These are phyloP conservation scores for Retiboletus fuscus DNA, from an alignment of 1,284 basidiomycete genomes.

Conservation along the genomic window DNA sequence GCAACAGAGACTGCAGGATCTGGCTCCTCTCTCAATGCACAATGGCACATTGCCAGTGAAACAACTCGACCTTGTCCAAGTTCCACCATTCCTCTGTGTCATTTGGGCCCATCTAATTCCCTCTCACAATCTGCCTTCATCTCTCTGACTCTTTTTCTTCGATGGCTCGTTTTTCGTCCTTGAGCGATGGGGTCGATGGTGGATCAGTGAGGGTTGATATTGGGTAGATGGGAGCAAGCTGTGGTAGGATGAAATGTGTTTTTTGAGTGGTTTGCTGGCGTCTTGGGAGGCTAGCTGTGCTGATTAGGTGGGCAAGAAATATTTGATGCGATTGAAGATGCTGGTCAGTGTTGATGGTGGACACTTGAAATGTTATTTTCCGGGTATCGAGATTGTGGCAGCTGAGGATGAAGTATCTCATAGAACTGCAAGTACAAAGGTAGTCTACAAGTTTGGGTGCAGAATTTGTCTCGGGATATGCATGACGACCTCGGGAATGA, in stretches of 20 bases:
- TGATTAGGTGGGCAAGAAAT: constrained; percentile 47
- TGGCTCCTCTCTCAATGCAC: constrained; percentile 75
- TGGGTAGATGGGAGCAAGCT: constrained; percentile 86
- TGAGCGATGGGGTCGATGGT: constrained; percentile 78
- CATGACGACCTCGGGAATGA: too few species aligned
- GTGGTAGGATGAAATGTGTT: constrained; percentile 87
- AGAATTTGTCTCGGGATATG: too few species aligned
- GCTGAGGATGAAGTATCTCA: constrained; percentile 83
- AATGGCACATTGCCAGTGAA: constrained; percentile 86
- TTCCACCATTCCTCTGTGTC: constrained; percentile 78
- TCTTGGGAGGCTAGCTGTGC: constrained; percentile 46
- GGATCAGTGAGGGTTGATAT: constrained; percentile 85
- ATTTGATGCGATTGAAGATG: constrained; percentile 76
- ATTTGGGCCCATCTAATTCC: constrained; percentile 56
- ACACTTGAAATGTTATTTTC: constrained; percentile 83
- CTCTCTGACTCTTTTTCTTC: constrained; percentile 77
- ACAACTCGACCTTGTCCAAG: constrained; percentile 80
- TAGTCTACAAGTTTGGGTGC: too few species aligned
- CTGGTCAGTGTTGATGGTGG: constrained; percentile 75
- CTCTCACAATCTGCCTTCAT: constrained; percentile 69
- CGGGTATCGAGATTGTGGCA: constrained; percentile 78
- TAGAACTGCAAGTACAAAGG: too few species aligned
- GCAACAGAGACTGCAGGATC: constrained; percentile 75
- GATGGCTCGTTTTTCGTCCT: constrained; percentile 78
- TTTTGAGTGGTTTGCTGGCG: constrained; percentile 73